These are phyloP conservation scores for Elongisporangium undulatum DNA, from an alignment of 352 stramenopile species.

Conservation along the genomic window DNA sequence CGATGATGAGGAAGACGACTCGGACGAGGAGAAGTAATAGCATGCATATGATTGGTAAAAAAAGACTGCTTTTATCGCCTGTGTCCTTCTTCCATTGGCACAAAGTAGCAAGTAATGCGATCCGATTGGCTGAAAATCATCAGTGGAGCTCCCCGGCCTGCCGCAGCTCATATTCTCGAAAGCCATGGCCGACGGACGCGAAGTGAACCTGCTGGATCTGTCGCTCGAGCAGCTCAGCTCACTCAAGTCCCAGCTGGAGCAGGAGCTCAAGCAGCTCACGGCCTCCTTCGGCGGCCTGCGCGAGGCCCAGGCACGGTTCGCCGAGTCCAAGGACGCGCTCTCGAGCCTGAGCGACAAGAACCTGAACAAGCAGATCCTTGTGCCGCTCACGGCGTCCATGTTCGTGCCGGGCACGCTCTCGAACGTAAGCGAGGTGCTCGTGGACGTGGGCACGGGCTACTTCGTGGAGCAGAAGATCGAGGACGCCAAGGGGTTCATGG, in stretches of 20 bases:
- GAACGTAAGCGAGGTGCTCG: constrained; percentile 86
- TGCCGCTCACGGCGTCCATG: constrained; percentile 94
- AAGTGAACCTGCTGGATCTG: constrained; percentile 85
- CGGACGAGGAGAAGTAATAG: constrained; percentile 16
- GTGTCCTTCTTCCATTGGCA: constrained; percentile 11
- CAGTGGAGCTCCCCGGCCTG: constrained; percentile 1
- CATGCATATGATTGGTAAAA: constrained; percentile 22
- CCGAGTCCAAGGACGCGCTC: constrained; percentile 77
- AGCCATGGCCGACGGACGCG: constrained; percentile 30
- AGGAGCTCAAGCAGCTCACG: constrained; percentile 77
- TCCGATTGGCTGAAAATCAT: constrained; percentile 16
- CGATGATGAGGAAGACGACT: constrained; percentile 28
- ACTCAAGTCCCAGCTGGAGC: constrained; percentile 87
- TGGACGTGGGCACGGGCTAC: constrained; percentile 95
- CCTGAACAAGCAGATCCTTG: constrained; percentile 85
- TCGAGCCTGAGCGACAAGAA: constrained; percentile 46
- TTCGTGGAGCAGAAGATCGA: constrained; percentile 90
- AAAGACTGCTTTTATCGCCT: constrained; percentile 5
- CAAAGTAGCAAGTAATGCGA: not conserved
- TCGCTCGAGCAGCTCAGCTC: constrained; percentile 92
- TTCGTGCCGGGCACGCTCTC: constrained; percentile 90
- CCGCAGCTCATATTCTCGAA: constrained; percentile 10
- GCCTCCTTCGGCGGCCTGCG: constrained; percentile 64
- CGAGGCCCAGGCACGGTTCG: constrained; percentile 73
- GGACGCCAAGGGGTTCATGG: constrained; percentile 90